A percentile compares a stretch with the other conserved stretches of the same genome.
Conservation (phyloP, 2,329 filamentous ascomycete genomes). For the Diplodia scrobiculata region DNA sequence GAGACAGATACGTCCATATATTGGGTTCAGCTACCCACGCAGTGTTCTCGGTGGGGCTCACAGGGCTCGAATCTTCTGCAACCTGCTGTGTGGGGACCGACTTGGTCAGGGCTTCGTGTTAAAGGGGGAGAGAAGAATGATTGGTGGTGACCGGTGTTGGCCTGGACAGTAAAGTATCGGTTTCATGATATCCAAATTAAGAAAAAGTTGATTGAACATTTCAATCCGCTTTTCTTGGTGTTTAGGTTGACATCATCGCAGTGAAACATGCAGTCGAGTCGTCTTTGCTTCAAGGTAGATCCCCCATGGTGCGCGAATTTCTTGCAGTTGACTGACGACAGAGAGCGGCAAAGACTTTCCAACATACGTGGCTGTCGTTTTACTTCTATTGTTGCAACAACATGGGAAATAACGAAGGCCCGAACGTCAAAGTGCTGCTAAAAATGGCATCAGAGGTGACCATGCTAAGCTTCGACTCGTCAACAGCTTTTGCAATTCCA, state of each 20-base stretch:
- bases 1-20: background rate
- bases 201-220: background rate
- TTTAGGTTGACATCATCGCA: background rate
- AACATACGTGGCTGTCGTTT: background rate
- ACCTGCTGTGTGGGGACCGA: no score
- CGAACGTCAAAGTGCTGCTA: background rate
- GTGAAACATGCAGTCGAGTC: no score
- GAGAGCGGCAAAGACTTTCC: constrained; percentile 3
- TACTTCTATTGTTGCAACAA: background rate
- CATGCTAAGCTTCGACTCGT: background rate
- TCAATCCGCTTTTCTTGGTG: background rate
- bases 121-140: no score
- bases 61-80: no score
- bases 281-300: background rate
- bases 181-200: background rate
- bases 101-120: background rate
- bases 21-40: no score
- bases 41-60: no score
- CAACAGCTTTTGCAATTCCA: background rate
- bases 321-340: background rate
- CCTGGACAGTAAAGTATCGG: background rate
- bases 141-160: background rate
- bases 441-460: background rate
- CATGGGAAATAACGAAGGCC: background rate
- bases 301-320: no score